Percentiles rank a stretch among this genome's conserved stretches.
Evolutionary conservation across 2,329 filamentous ascomycete species (phyloP).

Genomic region (Venturia nashicola): DNA sequence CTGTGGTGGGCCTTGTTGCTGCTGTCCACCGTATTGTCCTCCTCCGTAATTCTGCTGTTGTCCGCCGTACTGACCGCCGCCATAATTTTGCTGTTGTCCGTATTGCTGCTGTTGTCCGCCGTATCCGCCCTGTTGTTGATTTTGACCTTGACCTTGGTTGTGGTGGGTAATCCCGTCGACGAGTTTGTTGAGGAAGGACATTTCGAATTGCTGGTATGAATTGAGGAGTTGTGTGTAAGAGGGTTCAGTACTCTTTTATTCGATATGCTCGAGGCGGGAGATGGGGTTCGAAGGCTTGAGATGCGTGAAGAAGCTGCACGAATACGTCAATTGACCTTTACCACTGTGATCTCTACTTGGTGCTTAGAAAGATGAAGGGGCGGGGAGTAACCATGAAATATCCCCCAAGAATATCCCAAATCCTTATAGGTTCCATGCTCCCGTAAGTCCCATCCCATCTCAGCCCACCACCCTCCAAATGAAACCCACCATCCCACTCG

Average conservation of each 20-base stretch:
- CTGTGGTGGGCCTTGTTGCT: slow-evolving; percentile 16
- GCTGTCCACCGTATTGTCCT: not conserved
- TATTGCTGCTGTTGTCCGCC: slow-evolving; percentile 18
- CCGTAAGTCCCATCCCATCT: not conserved
- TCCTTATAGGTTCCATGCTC: no score
- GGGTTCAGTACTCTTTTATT: no score
- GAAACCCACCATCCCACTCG: not conserved
- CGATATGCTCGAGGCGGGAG: not conserved
- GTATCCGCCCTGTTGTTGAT: not conserved
- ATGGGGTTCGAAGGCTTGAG: not conserved
- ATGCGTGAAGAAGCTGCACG: not conserved
- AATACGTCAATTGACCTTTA: not conserved
- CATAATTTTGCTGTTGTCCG: not conserved
- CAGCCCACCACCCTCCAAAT: not conserved
- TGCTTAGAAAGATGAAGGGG: no score
- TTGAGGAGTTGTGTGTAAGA: not conserved
- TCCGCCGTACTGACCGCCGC: no score
- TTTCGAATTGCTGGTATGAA: not conserved
- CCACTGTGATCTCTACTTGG: not conserved
- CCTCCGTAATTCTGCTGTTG: not conserved
- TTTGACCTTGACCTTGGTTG: not conserved
- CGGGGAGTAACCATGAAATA: no score
- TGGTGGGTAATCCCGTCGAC: not conserved
- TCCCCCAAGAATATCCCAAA: not conserved
- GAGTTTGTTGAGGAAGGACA: slow-evolving; percentile 4